Conservation (phyloP, 2,329 filamentous ascomycete species). For the Trichoderma sp. region DNA sequence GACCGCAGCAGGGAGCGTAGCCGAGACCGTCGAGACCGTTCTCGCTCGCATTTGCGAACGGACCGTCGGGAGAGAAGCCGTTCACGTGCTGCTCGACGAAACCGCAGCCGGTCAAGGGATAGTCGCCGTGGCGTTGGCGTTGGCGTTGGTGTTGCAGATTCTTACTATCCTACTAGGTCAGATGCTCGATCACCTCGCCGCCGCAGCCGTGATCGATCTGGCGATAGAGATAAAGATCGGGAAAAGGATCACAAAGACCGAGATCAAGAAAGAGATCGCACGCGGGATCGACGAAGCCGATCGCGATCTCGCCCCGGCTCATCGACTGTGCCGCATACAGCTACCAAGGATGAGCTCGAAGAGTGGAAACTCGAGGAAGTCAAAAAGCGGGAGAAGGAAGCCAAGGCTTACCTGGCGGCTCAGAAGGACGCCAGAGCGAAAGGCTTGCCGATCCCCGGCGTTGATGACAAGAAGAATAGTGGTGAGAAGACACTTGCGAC, state of each 20-base stretch:
- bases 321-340: conserved; percentile 41
- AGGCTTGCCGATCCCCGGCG: conserved; percentile 58
- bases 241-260: conserved; percentile 32
- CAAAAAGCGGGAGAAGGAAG: conserved; percentile 63
- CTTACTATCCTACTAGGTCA: conserved; percentile 29
- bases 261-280: conserved; percentile 28
- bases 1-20: conserved; percentile 37
- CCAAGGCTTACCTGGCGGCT: conserved; percentile 64
- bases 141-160: conserved; percentile 23
- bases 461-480: conserved; percentile 53
- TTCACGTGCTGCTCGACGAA: conserved; percentile 27
- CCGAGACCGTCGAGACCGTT: conserved; percentile 31
- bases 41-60: conserved; percentile 31
- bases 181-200: conserved; percentile 32
- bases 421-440: conserved; percentile 63
- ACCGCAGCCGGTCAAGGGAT: conserved; percentile 31
- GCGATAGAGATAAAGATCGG: conserved; percentile 33
- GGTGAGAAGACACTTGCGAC: conserved; percentile 50
- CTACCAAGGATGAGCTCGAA: conserved; percentile 52
- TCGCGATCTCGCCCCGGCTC: conserved; percentile 47
- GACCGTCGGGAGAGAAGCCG: conserved; percentile 35
- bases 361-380: conserved; percentile 63
- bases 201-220: conserved; percentile 34
- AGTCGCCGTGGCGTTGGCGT: conserved; percentile 22
- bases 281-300: conserved; percentile 46